Conservation (phyloP, 1,139 yeast species). For the Oligophagozyma castellii region DNA sequence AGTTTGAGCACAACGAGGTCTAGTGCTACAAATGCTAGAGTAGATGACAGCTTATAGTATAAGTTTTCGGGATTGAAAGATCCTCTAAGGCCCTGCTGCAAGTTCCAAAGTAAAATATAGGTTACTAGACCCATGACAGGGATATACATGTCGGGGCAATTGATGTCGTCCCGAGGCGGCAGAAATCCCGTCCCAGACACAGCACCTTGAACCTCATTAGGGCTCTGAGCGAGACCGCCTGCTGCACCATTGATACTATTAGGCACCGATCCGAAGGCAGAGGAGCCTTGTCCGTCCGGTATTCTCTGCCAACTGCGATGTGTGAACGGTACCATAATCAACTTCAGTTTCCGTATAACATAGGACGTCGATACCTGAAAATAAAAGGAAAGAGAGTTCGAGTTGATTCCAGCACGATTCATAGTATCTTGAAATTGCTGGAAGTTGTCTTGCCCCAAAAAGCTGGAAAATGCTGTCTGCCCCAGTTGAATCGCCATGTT, state of each 20-base stretch:
- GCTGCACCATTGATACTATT: slow-evolving; percentile 1
- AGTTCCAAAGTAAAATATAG: slow-evolving; percentile 73
- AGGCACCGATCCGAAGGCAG: slow-evolving; percentile 10
- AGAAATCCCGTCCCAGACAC: slow-evolving; percentile 11
- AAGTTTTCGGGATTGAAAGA: slow-evolving; percentile 87
- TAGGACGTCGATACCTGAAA: slow-evolving; percentile 87
- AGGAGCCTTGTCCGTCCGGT: slow-evolving; percentile 26
- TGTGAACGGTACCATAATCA: slow-evolving; percentile 76
- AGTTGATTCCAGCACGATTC: slow-evolving; percentile 17
- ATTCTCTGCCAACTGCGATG: slow-evolving; percentile 67
- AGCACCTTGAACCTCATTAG: too few species aligned
- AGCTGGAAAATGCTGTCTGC: slow-evolving; percentile 53
- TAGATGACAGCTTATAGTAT: slow-evolving; percentile 83
- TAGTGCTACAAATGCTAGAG: slow-evolving; percentile 65
- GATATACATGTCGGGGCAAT: slow-evolving; percentile 93
- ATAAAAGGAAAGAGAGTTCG: slow-evolving; percentile 36
- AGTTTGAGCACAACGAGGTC: slow-evolving; percentile 52
- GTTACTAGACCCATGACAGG: slow-evolving; percentile 91
- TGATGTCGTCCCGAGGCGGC: slow-evolving; percentile 42
- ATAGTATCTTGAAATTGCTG: slow-evolving; percentile 23
- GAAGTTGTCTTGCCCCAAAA: slow-evolving; percentile 22
- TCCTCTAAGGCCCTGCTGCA: slow-evolving; percentile 76
- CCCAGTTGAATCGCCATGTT: slow-evolving; percentile 85
- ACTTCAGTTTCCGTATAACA: slow-evolving; percentile 57
- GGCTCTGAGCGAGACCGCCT: too few species aligned